phyloP scores from a whole-genome alignment of 345 rosid species.

The Salix caprea region DNA sequence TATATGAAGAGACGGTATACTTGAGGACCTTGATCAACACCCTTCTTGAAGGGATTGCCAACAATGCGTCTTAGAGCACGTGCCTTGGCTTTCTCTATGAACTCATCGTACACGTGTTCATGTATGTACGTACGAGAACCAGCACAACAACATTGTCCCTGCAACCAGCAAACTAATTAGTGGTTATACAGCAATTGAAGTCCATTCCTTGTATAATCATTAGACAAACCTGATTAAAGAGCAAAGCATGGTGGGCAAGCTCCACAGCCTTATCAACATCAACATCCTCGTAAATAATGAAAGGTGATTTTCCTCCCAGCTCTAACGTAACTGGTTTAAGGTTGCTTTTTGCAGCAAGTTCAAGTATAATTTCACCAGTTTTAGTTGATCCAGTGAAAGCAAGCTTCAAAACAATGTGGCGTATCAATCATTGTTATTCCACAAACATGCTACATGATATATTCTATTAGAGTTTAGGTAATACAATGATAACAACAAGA shows the following conservation, averaged over 20 bases:
- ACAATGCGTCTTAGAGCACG: constrained; percentile 62
- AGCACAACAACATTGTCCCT: constrained; percentile 33
- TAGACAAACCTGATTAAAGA: constrained; percentile 27
- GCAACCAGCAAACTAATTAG: not conserved
- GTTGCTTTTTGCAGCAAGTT: constrained; percentile 27
- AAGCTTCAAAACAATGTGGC: constrained; percentile 6
- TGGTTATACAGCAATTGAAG: not conserved
- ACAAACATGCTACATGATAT: not conserved
- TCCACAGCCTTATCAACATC: constrained; percentile 25
- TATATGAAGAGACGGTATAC: constrained; percentile 20
- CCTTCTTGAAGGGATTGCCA: constrained; percentile 85
- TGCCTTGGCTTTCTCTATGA: constrained; percentile 79
- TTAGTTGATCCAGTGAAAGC: constrained; percentile 30
- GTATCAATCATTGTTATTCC: not conserved
- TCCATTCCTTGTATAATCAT: not conserved
- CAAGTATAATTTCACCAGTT: constrained; percentile 21
- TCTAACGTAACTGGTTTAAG: constrained; percentile 29
- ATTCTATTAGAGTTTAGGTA: not conserved
- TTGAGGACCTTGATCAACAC: constrained; percentile 95
- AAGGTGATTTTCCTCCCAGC: constrained; percentile 35
- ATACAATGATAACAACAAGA: not conserved
- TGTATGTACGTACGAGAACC: constrained; percentile 29
- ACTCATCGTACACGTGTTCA: constrained; percentile 52
- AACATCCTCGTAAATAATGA: constrained; percentile 28
- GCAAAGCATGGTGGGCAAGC: constrained; percentile 25